Base-by-base conservation (phyloP, 2,329 filamentous ascomycete species). In the Volutella citrinella region DNA sequence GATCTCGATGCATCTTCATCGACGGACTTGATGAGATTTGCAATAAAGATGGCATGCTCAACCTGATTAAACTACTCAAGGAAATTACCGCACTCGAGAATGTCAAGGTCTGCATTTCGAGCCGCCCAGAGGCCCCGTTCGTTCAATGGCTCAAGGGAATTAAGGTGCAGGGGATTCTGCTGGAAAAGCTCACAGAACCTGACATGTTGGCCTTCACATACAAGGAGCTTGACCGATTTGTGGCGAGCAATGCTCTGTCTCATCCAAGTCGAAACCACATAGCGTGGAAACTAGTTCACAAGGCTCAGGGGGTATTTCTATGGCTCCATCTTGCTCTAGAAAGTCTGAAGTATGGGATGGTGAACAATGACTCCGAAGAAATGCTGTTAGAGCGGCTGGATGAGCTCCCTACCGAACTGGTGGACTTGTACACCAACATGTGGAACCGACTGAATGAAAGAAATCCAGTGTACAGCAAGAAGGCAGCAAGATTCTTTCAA, bases 1-100 rank as follows among this genome's bases (percentile, higher is more conserved):
- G 5, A n/a, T 33, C 30, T 10, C 2, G 38, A 1, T 46, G 45
- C 19, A 40, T 52, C 18, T 44, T 52, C 6, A 27, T 52, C 14
- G 46, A 49, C 17, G 44, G 42, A 2, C 30, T 49, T 3, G 46
- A 49, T 15, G 42, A 47, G 23, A 35, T 45, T 12, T 32, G 31
- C 31, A 25, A 32, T 13, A 10, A 28, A 5, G 40, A 40, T 10
- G 37, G 33, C 11, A 7, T 33, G 2, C 12, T 13, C 25, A 19
- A 31, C 10, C 25, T 41, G 3, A 34, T 21, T 6, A 19, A 27
- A 6, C 6, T 30, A 10, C 27, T 42, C 4, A 22, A 40, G 4
- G 24, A 42, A 11, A 31, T 47, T 4, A 10, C 21, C 11, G 20
- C 19, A 7, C 13, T 40, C 11, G 25, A 18, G 8, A 27, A 33